These are phyloP conservation scores for Trichophyton mentagrophytes DNA, from an alignment of 2,329 filamentous ascomycete species.

Conservation along the genomic window DNA sequence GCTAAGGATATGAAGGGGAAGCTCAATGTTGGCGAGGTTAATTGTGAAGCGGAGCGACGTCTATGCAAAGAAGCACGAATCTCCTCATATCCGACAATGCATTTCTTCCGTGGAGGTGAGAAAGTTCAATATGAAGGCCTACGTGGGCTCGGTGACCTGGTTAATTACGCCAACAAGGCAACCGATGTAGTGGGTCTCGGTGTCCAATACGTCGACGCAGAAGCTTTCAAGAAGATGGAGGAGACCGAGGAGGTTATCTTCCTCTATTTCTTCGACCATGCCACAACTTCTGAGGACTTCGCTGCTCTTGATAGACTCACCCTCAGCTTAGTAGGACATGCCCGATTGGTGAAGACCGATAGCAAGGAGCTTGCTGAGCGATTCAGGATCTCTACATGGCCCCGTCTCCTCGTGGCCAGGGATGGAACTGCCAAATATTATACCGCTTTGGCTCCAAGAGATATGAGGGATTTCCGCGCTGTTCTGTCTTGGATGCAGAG, in stretches of 20 bases:
- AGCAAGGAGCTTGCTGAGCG: constrained; percentile 61
- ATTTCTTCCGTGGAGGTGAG: constrained; percentile 87
- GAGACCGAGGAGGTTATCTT: constrained; percentile 93
- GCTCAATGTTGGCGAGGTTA: constrained; percentile 89
- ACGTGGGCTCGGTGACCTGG: constrained; percentile 78
- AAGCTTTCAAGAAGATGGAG: constrained; percentile 67
- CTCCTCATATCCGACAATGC: constrained; percentile 70
- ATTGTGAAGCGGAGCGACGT: constrained; percentile 72
- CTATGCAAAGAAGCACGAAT: constrained; percentile 88
- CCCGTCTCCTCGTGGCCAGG: constrained; percentile 76
- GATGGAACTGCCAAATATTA: constrained; percentile 88
- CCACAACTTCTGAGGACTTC: constrained; percentile 87
- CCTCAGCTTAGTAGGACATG: constrained; percentile 78
- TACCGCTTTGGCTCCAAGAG: constrained; percentile 68
- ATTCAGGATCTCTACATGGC: constrained; percentile 96
- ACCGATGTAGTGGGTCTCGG: constrained; percentile 62
- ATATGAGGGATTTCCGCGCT: constrained; percentile 77
- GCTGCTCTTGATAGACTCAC: constrained; percentile 73
- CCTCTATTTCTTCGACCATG: constrained; percentile 93
- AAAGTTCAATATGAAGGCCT: constrained; percentile 87
- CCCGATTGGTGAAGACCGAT: constrained; percentile 81
- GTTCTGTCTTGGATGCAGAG: constrained; percentile 89
- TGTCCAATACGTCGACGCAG: constrained; percentile 67
- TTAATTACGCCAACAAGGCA: constrained; percentile 76
- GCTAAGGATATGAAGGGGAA: constrained; percentile 80